Conservation (phyloP, 345 rosid species). For the Microthlaspi erraticum region DNA sequence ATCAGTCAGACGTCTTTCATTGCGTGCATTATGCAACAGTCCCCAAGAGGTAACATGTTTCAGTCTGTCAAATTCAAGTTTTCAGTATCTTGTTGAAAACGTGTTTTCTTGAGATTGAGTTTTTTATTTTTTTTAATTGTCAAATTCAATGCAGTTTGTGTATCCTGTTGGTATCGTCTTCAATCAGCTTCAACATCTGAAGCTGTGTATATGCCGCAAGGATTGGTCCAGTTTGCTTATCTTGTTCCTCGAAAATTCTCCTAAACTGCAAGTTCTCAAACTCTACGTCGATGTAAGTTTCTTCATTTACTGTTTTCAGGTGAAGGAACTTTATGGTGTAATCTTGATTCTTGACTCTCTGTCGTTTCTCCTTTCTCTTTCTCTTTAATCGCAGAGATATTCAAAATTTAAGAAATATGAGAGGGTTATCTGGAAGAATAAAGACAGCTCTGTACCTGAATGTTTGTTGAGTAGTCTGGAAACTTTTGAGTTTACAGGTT, state of each 20-base stretch:
- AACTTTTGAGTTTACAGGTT: too few species aligned
- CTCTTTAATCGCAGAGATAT: too few species aligned
- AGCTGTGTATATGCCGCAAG: background rate
- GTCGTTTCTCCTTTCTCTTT: background rate
- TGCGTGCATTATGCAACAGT: background rate
- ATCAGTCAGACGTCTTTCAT: background rate
- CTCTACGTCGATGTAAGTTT: background rate
- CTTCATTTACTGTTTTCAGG: background rate
- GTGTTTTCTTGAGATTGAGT: background rate
- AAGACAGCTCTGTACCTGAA: too few species aligned
- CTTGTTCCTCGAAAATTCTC: slow-evolving; percentile 12
- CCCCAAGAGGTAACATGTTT: background rate
- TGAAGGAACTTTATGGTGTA: background rate
- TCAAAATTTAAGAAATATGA: too few species aligned
- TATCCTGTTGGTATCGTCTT: background rate
- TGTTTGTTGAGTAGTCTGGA: too few species aligned
- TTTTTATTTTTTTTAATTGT: background rate
- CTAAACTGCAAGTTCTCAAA: background rate
- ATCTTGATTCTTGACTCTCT: background rate
- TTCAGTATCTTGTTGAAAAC: too few species aligned
- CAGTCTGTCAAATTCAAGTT: background rate
- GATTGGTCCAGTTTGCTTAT: background rate
- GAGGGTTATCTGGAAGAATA: too few species aligned
- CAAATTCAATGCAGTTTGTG: background rate
- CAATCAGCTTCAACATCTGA: background rate